These are phyloP conservation scores for Kwoniella dendrophila DNA, from an alignment of 768 basidiomycete species.

Conservation along the genomic window DNA sequence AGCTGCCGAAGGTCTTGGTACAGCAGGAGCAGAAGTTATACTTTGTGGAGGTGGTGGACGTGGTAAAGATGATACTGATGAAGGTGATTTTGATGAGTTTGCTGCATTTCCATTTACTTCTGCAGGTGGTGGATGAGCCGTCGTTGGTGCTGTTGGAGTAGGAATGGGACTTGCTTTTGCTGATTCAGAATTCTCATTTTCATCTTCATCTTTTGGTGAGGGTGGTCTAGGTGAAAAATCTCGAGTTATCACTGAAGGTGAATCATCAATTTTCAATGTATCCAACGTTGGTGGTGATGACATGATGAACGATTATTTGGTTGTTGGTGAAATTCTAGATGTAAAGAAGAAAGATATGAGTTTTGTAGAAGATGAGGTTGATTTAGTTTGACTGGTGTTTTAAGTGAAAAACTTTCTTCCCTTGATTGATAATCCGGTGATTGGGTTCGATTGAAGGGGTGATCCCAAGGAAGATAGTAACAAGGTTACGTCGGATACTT, in stretches of 20 bases:
- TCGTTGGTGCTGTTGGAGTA: conserved; percentile 19
- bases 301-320: conserved; percentile 13
- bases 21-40: conserved; percentile 20
- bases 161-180: too few relatives aligned
- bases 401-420: too few relatives aligned
- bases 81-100: not conserved
- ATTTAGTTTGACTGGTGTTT: too few relatives aligned
- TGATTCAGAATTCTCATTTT: not conserved
- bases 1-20: conserved; percentile 12
- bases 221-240: conserved; percentile 21
- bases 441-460: too few relatives aligned
- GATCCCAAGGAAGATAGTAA: too few relatives aligned
- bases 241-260: not conserved
- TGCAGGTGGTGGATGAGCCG: conserved; percentile 19
- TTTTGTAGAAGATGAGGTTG: not conserved
- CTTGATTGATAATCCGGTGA: too few relatives aligned
- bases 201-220: not conserved
- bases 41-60: conserved; percentile 24
- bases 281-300: conserved; percentile 27
- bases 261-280: conserved; percentile 16
- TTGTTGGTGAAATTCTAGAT: not conserved
- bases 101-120: conserved; percentile 3
- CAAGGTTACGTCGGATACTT: too few relatives aligned
- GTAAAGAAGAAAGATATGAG: not conserved
- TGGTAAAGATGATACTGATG: conserved; percentile 8